These are phyloP conservation scores for Leccinum arenicola DNA, from an alignment of 768 basidiomycete genomes.

Conservation along the genomic window DNA sequence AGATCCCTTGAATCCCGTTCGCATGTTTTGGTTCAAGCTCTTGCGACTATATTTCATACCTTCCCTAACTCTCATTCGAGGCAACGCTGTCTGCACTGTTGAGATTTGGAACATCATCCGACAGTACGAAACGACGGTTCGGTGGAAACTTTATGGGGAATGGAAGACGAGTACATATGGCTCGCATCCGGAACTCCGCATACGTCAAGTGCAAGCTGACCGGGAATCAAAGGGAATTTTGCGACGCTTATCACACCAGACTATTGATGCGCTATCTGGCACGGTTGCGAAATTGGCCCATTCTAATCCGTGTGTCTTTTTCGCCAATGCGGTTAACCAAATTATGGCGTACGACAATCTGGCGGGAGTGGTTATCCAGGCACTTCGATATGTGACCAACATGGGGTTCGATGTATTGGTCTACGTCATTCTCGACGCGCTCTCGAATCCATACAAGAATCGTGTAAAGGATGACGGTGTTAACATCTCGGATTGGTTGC, in stretches of 20 bases:
- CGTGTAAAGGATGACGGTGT: constrained; percentile 91
- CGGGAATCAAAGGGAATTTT: constrained; percentile 87
- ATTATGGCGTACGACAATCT: constrained; percentile 97
- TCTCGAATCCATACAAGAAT: constrained; percentile 78
- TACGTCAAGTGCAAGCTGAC: constrained; percentile 80
- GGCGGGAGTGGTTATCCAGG: constrained; percentile 85
- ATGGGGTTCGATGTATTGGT: constrained; percentile 95
- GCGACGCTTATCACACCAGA: constrained; percentile 81
- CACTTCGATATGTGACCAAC: constrained; percentile 82
- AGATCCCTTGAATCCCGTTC: constrained; percentile 57
- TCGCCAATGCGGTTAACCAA: constrained; percentile 85
- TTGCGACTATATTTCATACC: constrained; percentile 82
- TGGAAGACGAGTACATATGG: constrained; percentile 79
- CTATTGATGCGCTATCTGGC: constrained; percentile 80
- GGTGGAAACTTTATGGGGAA: constrained; percentile 94
- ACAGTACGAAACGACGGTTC: constrained; percentile 70
- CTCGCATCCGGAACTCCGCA: constrained; percentile 73
- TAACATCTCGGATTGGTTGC: constrained; percentile 87
- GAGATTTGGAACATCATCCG: constrained; percentile 92
- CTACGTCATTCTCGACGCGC: constrained; percentile 81
- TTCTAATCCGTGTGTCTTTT: constrained; percentile 90
- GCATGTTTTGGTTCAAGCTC: constrained; percentile 83
- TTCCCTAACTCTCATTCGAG: constrained; percentile 77
- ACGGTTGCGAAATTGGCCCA: constrained; percentile 91
- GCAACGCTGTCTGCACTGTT: constrained; percentile 84